phyloP scores from a whole-genome alignment of 73 alveolate genomes.

The Stentor coeruleus region DNA sequence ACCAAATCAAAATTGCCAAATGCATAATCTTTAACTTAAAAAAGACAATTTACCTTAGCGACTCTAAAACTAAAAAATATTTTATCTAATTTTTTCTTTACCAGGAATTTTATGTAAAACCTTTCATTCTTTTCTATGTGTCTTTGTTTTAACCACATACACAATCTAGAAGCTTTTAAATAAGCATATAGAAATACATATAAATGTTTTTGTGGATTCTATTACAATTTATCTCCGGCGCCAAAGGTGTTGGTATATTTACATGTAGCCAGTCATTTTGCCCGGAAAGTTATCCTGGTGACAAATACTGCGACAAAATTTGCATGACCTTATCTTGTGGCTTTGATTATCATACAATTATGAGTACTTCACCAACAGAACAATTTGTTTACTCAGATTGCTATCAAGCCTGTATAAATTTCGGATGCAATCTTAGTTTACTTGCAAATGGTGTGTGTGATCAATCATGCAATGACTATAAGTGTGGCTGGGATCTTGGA shows the following conservation, averaged over 20 bases:
- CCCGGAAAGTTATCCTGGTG: background rate
- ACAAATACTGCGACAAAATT: background rate
- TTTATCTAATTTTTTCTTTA: too few relatives aligned
- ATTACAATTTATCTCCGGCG: too few relatives aligned
- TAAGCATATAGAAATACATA: too few relatives aligned
- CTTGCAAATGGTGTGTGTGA: slow-evolving; percentile 15
- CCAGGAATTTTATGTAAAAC: too few relatives aligned
- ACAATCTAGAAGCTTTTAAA: too few relatives aligned
- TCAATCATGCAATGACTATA: background rate
- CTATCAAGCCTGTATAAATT: background rate
- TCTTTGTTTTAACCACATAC: too few relatives aligned
- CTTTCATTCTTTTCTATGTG: too few relatives aligned
- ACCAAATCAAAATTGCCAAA: too few relatives aligned
- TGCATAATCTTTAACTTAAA: too few relatives aligned
- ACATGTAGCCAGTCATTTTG: background rate
- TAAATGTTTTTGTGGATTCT: too few relatives aligned
- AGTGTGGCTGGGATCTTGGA: slow-evolving; percentile 22
- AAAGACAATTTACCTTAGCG: too few relatives aligned
- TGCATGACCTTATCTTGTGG: background rate
- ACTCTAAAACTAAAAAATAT: too few relatives aligned
- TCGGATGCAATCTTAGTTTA: background rate
- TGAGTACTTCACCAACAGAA: background rate
- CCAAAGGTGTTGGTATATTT: background rate
- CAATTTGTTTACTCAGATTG: slow-evolving; percentile 16
- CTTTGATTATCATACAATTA: background rate